Base-by-base conservation (phyloP, 2,329 filamentous ascomycete species). In the Aspergillus novoparasiticus region DNA sequence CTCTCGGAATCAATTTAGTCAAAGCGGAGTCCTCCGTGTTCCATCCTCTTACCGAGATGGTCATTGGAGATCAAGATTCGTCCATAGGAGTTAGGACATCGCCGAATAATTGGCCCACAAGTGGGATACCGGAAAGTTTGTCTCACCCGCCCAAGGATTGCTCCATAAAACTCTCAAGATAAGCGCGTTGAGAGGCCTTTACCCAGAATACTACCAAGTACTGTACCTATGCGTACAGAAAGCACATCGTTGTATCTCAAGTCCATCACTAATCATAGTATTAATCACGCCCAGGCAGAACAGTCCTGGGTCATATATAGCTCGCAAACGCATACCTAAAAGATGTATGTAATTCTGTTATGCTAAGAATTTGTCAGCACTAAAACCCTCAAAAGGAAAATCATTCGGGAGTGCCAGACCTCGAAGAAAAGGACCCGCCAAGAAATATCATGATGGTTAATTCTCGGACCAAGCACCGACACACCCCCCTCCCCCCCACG, bases 71-170 rank as follows among this genome's bases (percentile, higher is more conserved):
- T 57, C 50, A 26, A 43, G 53, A 39, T 50, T 51, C 21, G 34
- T 32, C 9, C 50, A 51, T 53, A 43, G 41, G 30, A 54, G 51
- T 57, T 50, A 61, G 48, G 48, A 50, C 39, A 58, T 54, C 58
- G 48, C 48, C 54, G 28, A 60, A 61, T 53, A 57, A 59, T 61
- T 61, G 59, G 62, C 59, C 56, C 62, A 59, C 56, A 59, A 39
- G 30, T 45, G 56, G 39, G 41, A 57, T 28, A 23, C 32, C 34
- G 21, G 50, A 56, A 26, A 54, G 61, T 48, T 23, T 57, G 61
- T 57, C 51, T 51, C 51, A 59, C 57, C 57, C 41, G 14, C 32
- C 43, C 43, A 41, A 63, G 34, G 28, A 51, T 55, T 28, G 23
- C 57, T 30, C 41, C 28, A 23, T 19, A 30, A 19, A 26, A 28